phyloP scores from a whole-genome alignment of 805 yeast genomes.

The Metahyphopichia silvanorum region DNA sequence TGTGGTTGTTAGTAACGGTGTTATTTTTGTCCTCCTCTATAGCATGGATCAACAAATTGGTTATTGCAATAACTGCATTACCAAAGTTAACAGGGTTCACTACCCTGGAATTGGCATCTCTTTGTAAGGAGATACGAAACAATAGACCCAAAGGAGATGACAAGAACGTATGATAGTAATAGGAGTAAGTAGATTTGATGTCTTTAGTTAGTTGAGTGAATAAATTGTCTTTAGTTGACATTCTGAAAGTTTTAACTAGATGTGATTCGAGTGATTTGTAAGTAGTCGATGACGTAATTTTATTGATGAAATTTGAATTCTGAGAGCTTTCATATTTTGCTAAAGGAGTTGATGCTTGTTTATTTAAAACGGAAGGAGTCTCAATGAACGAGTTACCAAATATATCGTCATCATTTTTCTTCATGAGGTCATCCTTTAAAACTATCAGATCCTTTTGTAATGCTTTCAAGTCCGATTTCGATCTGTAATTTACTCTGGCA shows the following conservation, averaged over 20 bases:
- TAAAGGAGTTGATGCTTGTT: conserved; percentile 2
- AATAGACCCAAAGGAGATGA: conserved; percentile 30
- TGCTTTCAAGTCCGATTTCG: conserved; percentile 25
- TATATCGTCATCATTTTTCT: conserved; percentile 16
- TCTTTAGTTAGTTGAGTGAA: conserved; percentile 1
- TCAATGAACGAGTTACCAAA: conserved; percentile 35
- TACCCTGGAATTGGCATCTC: conserved; percentile 60
- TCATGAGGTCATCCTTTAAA: conserved; percentile 14
- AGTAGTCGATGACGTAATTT: too few species aligned
- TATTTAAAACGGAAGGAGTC: background rate
- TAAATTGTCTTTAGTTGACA: conserved; percentile 2
- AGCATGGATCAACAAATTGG: conserved; percentile 58
- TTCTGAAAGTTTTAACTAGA: conserved; percentile 7
- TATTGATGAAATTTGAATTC: conserved; percentile 1
- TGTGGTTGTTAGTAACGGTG: conserved; percentile 46
- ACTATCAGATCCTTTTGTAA: conserved; percentile 17
- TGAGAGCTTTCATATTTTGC: conserved; percentile 4
- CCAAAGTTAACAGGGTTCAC: conserved; percentile 59
- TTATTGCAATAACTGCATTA: conserved; percentile 58
- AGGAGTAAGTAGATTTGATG: conserved; percentile 4
- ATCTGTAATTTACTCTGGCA: conserved; percentile 35
- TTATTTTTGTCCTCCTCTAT: conserved; percentile 61
- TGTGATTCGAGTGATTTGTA: conserved; percentile 11
- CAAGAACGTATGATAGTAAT: conserved; percentile 23
- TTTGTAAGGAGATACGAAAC: conserved; percentile 36